Conservation (phyloP, 495 filamentous ascomycete species). For the Aspergillus diversus region DNA sequence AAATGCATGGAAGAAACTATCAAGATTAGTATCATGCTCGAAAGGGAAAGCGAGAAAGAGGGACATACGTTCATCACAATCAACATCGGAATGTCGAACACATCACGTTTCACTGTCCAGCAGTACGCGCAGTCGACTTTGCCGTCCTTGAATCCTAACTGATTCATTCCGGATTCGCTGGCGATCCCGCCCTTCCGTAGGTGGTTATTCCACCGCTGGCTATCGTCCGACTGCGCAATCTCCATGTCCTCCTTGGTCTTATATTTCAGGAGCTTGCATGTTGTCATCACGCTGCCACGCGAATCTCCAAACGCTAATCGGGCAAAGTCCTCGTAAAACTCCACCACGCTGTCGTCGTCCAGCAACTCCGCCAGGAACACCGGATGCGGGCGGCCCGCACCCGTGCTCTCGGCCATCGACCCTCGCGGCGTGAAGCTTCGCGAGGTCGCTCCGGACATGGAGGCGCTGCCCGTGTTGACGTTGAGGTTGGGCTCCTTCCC, state of each 20-base stretch:
- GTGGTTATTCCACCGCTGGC: slow-evolving; percentile 49
- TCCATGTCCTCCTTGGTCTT: slow-evolving; percentile 70
- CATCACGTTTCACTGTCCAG: slow-evolving; percentile 95
- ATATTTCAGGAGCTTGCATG: slow-evolving; percentile 89
- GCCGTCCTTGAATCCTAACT: slow-evolving; percentile 79
- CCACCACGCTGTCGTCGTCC: slow-evolving; percentile 89
- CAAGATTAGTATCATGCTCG: neutral
- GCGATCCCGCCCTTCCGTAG: slow-evolving; percentile 62
- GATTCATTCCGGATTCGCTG: slow-evolving; percentile 74
- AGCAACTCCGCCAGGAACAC: slow-evolving; percentile 91
- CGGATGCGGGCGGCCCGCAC: slow-evolving; percentile 58
- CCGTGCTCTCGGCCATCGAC: slow-evolving; percentile 30
- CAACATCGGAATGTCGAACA: slow-evolving; percentile 98
- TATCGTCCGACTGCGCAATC: slow-evolving; percentile 43
- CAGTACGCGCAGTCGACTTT: slow-evolving; percentile 93
- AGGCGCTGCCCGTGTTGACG: slow-evolving; percentile 66
- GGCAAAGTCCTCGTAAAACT: slow-evolving; percentile 96
- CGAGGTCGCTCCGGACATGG: slow-evolving; percentile 38
- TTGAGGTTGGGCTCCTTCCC: slow-evolving; percentile 90
- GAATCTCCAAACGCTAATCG: slow-evolving; percentile 88
- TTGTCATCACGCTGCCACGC: slow-evolving; percentile 76
- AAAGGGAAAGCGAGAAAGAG: neutral
- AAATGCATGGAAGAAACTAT: slow-evolving; percentile 54
- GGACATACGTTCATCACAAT: slow-evolving; percentile 90
- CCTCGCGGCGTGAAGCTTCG: slow-evolving; percentile 56